These are phyloP conservation scores for Ophiostoma tasmaniense DNA, from an alignment of 2,329 filamentous ascomycete species.

Conservation along the genomic window DNA sequence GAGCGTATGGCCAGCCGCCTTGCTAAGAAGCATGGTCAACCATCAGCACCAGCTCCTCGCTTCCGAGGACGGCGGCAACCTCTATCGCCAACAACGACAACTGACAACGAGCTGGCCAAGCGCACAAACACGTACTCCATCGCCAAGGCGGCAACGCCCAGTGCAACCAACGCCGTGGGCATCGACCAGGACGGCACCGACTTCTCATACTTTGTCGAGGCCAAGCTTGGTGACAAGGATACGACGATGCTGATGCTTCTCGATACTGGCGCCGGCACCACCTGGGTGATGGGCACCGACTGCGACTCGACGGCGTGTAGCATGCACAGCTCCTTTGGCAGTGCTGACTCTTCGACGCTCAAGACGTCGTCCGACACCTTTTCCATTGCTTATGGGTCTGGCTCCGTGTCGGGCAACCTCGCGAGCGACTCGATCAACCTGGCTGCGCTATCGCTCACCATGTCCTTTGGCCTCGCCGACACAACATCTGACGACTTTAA, in stretches of 20 bases:
- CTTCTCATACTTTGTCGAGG: slow-evolving; percentile 56
- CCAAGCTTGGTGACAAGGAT: slow-evolving; percentile 45
- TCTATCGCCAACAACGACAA: slow-evolving; percentile 8
- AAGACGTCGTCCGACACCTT: slow-evolving; percentile 47
- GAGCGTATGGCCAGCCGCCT: slow-evolving; percentile 33
- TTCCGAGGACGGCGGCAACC: slow-evolving; percentile 10
- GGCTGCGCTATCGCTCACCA: slow-evolving; percentile 53
- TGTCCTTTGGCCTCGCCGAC: slow-evolving; percentile 65
- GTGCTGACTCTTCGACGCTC: slow-evolving; percentile 56
- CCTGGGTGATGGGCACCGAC: slow-evolving; percentile 70
- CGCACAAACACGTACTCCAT: slow-evolving; percentile 42
- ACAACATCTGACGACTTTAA: slow-evolving; percentile 65
- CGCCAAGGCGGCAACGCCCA: slow-evolving; percentile 38
- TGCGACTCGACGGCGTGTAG: slow-evolving; percentile 60
- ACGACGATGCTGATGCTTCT: slow-evolving; percentile 53
- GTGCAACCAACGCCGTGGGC: slow-evolving; percentile 41
- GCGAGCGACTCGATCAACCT: slow-evolving; percentile 60
- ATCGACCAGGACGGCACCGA: slow-evolving; percentile 58
- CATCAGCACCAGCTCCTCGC: background rate
- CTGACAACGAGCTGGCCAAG: slow-evolving; percentile 24
- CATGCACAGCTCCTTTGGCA: slow-evolving; percentile 61
- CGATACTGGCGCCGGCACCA: slow-evolving; percentile 61
- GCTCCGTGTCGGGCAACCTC: slow-evolving; percentile 58
- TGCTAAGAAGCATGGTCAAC: slow-evolving; percentile 33
- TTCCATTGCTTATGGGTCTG: slow-evolving; percentile 67